Evolutionary conservation across 768 basidiomycete genomes (phyloP).

Genomic region (Gymnopilus dilepis): DNA sequence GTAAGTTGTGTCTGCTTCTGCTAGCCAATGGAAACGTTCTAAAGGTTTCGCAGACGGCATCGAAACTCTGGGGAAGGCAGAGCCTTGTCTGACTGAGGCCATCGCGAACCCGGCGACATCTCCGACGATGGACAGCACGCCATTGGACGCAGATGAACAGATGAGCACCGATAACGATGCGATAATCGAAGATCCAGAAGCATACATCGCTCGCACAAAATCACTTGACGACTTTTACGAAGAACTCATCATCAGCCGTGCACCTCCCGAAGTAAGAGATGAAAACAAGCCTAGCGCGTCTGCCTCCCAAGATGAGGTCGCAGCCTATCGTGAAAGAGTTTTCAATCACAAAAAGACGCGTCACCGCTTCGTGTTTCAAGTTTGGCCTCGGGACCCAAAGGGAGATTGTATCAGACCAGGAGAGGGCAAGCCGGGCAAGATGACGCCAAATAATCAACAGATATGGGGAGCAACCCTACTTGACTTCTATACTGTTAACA

Average conservation of each 20-base stretch:
- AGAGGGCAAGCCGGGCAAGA: constrained; percentile 33
- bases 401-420: constrained; percentile 25
- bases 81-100: background rate
- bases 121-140: background rate
- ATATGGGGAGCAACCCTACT: constrained; percentile 49
- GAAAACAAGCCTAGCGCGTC: background rate
- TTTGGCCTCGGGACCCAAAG: constrained; percentile 39
- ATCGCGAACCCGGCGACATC: background rate
- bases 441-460: constrained; percentile 33
- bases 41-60: background rate
- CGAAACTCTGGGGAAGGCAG: background rate
- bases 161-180: background rate
- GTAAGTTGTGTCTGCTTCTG: background rate
- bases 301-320: constrained; percentile 2
- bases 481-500: constrained; percentile 43
- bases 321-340: constrained; percentile 2
- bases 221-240: constrained; percentile 6
- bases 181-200: background rate
- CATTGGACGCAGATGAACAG: too few relatives aligned
- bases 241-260: constrained; percentile 5
- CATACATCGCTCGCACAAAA: background rate
- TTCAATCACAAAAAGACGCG: constrained; percentile 7
- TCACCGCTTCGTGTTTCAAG: constrained; percentile 32
- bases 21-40: too few relatives aligned
- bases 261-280: background rate